Evolutionary conservation across 1,139 yeast genomes (phyloP).

Genomic region (Yamadazyma mexicana): DNA sequence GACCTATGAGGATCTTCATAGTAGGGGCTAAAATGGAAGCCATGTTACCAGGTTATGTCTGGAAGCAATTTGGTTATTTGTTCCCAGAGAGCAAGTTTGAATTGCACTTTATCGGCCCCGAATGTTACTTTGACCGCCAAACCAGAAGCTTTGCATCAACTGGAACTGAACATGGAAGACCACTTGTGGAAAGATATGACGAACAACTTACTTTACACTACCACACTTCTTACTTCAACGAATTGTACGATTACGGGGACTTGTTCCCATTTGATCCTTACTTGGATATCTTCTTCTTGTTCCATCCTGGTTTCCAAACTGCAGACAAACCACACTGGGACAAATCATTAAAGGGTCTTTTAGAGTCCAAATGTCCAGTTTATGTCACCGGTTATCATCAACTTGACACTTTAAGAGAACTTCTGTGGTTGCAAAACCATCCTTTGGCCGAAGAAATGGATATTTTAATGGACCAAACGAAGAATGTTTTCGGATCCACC

Average conservation of each 20-base stretch:
- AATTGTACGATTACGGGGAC: slow-evolving; percentile 85
- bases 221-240: slow-evolving; percentile 91
- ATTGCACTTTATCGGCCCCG: slow-evolving; percentile 92
- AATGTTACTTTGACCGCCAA: slow-evolving; percentile 69
- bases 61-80: slow-evolving; percentile 89
- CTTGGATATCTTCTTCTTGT: slow-evolving; percentile 84
- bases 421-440: slow-evolving; percentile 69
- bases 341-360: slow-evolving; percentile 77
- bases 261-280: slow-evolving; percentile 98
- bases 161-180: slow-evolving; percentile 49
- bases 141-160: slow-evolving; percentile 38
- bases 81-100: slow-evolving; percentile 84
- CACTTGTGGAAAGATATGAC: slow-evolving; percentile 73
- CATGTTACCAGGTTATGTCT: slow-evolving; percentile 89
- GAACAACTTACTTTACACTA: slow-evolving; percentile 72
- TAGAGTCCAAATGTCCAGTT: slow-evolving; percentile 90
- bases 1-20: slow-evolving; percentile 87
- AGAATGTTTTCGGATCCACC: slow-evolving; percentile 77
- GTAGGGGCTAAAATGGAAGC: slow-evolving; percentile 94
- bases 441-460: slow-evolving; percentile 68
- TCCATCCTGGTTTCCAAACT: slow-evolving; percentile 93
- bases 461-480: slow-evolving; percentile 70
- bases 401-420: slow-evolving; percentile 67
- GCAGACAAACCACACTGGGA: slow-evolving; percentile 83
- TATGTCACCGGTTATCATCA: slow-evolving; percentile 90